Percentiles rank a stretch among this genome's conserved stretches.
These are phyloP conservation scores for Helotiales sp. DNA, from an alignment of 2,329 filamentous ascomycete genomes.

Conservation along the genomic window DNA sequence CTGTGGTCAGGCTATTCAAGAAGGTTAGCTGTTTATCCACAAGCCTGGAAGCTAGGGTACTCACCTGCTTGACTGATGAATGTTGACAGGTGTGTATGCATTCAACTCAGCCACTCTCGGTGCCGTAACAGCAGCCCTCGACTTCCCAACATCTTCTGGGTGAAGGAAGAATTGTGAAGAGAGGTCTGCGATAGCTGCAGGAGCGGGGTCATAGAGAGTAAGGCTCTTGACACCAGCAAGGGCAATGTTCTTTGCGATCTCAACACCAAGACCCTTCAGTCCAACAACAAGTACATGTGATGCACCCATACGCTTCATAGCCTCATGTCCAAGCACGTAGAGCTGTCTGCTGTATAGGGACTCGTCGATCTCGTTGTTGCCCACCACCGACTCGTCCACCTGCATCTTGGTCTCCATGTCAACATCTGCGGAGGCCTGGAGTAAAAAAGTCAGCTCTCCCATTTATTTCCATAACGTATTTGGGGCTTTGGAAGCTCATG, in stretches of 20 bases:
- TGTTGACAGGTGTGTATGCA: conserved; percentile 86
- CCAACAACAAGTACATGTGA: conserved; percentile 93
- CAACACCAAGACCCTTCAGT: conserved; percentile 90
- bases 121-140: conserved; percentile 81
- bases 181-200: conserved; percentile 81
- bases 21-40: conserved; percentile 17
- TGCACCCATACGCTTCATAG: conserved; percentile 98
- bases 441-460: neutral
- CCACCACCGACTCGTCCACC: conserved; percentile 60
- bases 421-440: conserved; percentile 53
- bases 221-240: conserved; percentile 97
- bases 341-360: conserved; percentile 74
- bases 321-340: conserved; percentile 71
- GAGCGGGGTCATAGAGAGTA: conserved; percentile 86
- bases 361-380: conserved; percentile 65
- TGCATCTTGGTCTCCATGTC: conserved; percentile 66
- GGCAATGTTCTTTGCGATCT: conserved; percentile 98
- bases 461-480: neutral
- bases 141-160: conserved; percentile 85
- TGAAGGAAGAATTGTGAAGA: conserved; percentile 98
- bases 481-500: neutral
- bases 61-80: conserved; percentile 64
- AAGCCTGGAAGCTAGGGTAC: conserved; percentile 1
- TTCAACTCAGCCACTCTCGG: conserved; percentile 93
- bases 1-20: conserved; percentile 62